phyloP scores from a whole-genome alignment of 148 eudicot genomes.

The Rheum nobile region DNA sequence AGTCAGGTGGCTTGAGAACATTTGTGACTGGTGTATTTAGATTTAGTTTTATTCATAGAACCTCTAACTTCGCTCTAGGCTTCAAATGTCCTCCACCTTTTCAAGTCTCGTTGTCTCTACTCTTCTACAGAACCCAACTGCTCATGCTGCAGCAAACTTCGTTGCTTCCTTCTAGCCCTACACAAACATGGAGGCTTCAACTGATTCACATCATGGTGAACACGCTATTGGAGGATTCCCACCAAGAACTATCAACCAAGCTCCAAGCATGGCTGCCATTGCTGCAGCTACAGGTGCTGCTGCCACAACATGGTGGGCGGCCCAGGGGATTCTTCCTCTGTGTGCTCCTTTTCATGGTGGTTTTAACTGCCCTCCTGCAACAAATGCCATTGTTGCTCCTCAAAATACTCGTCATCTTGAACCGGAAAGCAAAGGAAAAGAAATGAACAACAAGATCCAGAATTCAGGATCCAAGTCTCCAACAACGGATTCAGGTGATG shows the following conservation, averaged over 20 bases:
- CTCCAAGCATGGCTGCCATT: constrained; percentile 58
- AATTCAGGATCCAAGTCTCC: constrained; percentile 24
- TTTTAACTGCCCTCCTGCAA: constrained; percentile 31
- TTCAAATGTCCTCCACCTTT: constrained; percentile 57
- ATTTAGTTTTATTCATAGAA: not conserved
- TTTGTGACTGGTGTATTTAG: too few relatives aligned
- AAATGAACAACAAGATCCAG: constrained; percentile 27
- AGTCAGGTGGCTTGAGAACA: too few relatives aligned
- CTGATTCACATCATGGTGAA: constrained; percentile 20
- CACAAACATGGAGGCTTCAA: too few relatives aligned
- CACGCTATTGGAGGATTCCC: constrained; percentile 21
- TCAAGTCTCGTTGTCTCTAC: constrained; percentile 66
- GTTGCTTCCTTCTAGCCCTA: constrained; percentile 73
- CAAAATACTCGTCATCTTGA: constrained; percentile 19
- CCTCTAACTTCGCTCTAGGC: not conserved
- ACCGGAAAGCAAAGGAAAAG: constrained; percentile 20
- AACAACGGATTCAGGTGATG: constrained; percentile 32
- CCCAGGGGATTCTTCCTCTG: constrained; percentile 67
- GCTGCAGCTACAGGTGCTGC: constrained; percentile 95
- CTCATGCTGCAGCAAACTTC: constrained; percentile 84
- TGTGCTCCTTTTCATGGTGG: constrained; percentile 45
- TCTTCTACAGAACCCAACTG: constrained; percentile 79
- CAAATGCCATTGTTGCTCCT: constrained; percentile 22
- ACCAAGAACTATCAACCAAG: constrained; percentile 26
- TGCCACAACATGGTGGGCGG: constrained; percentile 98